Evolutionary conservation across 2,329 filamentous ascomycete species (phyloP).

Genomic region (Amphichorda felina): DNA sequence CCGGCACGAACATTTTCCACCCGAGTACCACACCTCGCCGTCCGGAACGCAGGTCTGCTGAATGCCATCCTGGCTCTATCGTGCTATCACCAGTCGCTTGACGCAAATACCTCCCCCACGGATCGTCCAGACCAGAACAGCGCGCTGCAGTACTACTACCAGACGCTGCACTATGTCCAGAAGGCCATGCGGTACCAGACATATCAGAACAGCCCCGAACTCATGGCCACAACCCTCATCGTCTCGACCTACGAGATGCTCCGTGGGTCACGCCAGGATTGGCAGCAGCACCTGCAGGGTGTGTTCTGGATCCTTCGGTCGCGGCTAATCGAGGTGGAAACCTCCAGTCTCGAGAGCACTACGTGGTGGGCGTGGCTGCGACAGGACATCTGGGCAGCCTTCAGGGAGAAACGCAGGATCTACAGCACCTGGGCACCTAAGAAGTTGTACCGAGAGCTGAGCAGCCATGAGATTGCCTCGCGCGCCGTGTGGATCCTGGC

Average conservation of each 20-base stretch:
- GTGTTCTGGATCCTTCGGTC: constrained; percentile 53
- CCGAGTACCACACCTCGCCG: constrained; percentile 6
- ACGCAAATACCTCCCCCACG: neutral
- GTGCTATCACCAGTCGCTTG: constrained; percentile 31
- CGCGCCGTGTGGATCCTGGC: constrained; percentile 24
- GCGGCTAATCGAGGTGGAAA: constrained; percentile 46
- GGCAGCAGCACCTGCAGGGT: constrained; percentile 49
- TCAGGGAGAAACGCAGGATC: constrained; percentile 39
- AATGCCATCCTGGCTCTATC: constrained; percentile 45
- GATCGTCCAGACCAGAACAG: constrained; percentile 10
- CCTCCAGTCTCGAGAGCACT: constrained; percentile 38
- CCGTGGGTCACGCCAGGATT: constrained; percentile 38
- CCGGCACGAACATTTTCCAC: constrained; percentile 10
- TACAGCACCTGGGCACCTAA: constrained; percentile 46
- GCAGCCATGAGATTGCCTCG: constrained; percentile 36
- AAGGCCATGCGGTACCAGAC: constrained; percentile 44
- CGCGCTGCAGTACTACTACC: constrained; percentile 43
- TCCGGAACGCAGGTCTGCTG: constrained; percentile 40
- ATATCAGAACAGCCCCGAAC: constrained; percentile 44
- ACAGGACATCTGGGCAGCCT: constrained; percentile 52
- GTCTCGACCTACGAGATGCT: constrained; percentile 57
- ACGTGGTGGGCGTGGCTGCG: constrained; percentile 55
- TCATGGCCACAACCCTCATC: constrained; percentile 46
- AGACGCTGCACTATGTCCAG: constrained; percentile 49
- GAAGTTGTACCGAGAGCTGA: constrained; percentile 30